Evolutionary conservation across 495 filamentous ascomycete genomes (phyloP).

Genomic region (Platismatia glauca): DNA sequence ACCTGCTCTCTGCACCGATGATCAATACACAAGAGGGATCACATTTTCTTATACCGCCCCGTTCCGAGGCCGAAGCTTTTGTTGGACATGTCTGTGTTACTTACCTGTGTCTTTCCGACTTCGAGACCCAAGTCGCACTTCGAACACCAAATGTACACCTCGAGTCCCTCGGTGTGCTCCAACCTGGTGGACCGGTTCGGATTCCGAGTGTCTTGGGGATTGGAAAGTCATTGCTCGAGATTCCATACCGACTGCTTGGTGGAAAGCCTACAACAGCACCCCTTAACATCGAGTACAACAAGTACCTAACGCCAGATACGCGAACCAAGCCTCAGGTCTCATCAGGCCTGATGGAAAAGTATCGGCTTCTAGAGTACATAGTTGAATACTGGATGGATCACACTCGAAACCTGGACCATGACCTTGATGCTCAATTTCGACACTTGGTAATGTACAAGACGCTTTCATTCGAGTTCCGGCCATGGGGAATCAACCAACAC

Average conservation of each 20-base stretch:
- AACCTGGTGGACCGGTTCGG: neutral
- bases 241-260: neutral
- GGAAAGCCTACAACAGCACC: neutral
- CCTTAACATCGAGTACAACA: neutral
- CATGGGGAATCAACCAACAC: slow-evolving; percentile 4
- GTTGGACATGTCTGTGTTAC: slow-evolving; percentile 18
- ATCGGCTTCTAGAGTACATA: slow-evolving; percentile 7
- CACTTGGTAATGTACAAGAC: neutral
- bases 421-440: neutral
- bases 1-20: slow-evolving; percentile 17
- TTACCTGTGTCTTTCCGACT: slow-evolving; percentile 25
- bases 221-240: neutral
- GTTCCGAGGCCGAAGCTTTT: slow-evolving; percentile 6
- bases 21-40: neutral
- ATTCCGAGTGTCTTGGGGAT: neutral
- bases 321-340: neutral
- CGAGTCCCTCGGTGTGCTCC: neutral
- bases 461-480: slow-evolving; percentile 1
- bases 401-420: neutral
- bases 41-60: neutral
- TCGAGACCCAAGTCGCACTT: slow-evolving; percentile 17
- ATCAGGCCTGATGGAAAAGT: neutral
- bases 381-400: slow-evolving; percentile 3
- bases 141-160: neutral
- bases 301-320: neutral